Base-by-base conservation (phyloP, 2,329 filamentous ascomycete genomes). In the Emmonsiellopsis sp. region DNA sequence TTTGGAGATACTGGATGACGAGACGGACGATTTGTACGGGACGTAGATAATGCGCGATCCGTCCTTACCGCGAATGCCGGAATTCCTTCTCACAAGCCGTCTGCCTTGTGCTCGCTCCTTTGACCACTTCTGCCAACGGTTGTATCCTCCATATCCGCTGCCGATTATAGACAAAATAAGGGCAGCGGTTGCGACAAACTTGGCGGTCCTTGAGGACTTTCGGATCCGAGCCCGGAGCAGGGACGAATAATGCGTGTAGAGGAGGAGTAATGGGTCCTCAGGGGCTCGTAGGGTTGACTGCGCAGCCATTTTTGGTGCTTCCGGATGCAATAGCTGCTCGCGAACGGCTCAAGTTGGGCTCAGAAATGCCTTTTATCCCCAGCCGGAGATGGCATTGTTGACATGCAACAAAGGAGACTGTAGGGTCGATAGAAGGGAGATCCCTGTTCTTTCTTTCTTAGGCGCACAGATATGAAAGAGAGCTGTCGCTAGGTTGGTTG, bases 11-110 rank as follows among this genome's bases (percentile, higher is more conserved):
- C 84, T 78, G n/a, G 56, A 56, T 11, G 56, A 56, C 2, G 56
- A 57, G 6, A 60, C 53, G 11, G 55, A 56, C 36, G 57, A 59
- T 69, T 88, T 89, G 71, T 95, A 93, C 2, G 92, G 91, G 32
- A 98, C 93, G 65, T 93, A 97, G 55, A 98, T 93, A 11, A 90
- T 95, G 53, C 93, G 81, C 48, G 89, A 92, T 49, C 93, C 93
- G 76, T 97, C 93, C 73, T 96, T 96, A 62, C 92, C 89, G 71
- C 87, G 83, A 57, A 97, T 77, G 63, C 90, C 95, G 34, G 92
- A 97, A 71, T 98, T 98, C 56, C 88, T 86, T 54, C 93, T 83
- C 58, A 97, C 75, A 51, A 98, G 78, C 59, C 87, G 86, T 57
- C 82, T 79, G 5, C 91, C 91, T 61, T 90, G 86, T 62, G 93